Conservation (phyloP, 2,329 filamentous ascomycete species). For the Phaeophleospora eucalypticola region DNA sequence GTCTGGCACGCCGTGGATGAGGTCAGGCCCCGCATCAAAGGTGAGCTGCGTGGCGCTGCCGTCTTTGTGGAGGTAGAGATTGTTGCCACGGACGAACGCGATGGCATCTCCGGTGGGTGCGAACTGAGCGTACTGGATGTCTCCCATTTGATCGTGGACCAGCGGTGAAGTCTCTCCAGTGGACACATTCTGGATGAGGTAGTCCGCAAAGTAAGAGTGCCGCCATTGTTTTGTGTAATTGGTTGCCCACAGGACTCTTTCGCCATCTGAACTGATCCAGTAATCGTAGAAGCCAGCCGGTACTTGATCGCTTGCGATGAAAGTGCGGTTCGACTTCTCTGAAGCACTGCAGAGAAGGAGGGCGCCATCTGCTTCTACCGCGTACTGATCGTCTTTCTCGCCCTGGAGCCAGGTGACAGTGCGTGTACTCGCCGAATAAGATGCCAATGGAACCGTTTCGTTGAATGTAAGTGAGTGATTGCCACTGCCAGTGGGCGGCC, state of each 20-base stretch:
- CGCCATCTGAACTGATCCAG: slow-evolving; percentile 58
- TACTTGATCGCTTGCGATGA: slow-evolving; percentile 56
- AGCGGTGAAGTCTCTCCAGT: slow-evolving; percentile 54
- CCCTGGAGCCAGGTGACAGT: slow-evolving; percentile 52
- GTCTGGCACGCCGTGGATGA: slow-evolving; percentile 62
- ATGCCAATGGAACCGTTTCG: slow-evolving; percentile 16
- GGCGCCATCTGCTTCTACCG: slow-evolving; percentile 49
- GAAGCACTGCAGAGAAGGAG: slow-evolving; percentile 60
- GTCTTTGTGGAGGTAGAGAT: slow-evolving; percentile 57
- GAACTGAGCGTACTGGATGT: slow-evolving; percentile 65
- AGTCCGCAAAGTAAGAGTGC: slow-evolving; percentile 64
- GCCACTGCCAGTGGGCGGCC: slow-evolving; percentile 17
- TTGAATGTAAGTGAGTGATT: slow-evolving; percentile 16
- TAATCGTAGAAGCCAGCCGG: slow-evolving; percentile 55
- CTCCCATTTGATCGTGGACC: slow-evolving; percentile 56
- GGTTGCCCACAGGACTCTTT: slow-evolving; percentile 57
- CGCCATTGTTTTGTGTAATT: slow-evolving; percentile 68
- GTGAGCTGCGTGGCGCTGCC: slow-evolving; percentile 57
- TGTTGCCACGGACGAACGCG: slow-evolving; percentile 64
- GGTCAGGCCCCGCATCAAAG: slow-evolving; percentile 55
- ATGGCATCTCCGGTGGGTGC: slow-evolving; percentile 56
- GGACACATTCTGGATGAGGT: slow-evolving; percentile 60
- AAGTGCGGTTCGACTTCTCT: slow-evolving; percentile 53
- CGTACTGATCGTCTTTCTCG: slow-evolving; percentile 59
- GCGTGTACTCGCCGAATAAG: slow-evolving; percentile 9